Evolutionary conservation across 164 flowering plant species (phyloP).

Genomic region (Santalum album): DNA sequence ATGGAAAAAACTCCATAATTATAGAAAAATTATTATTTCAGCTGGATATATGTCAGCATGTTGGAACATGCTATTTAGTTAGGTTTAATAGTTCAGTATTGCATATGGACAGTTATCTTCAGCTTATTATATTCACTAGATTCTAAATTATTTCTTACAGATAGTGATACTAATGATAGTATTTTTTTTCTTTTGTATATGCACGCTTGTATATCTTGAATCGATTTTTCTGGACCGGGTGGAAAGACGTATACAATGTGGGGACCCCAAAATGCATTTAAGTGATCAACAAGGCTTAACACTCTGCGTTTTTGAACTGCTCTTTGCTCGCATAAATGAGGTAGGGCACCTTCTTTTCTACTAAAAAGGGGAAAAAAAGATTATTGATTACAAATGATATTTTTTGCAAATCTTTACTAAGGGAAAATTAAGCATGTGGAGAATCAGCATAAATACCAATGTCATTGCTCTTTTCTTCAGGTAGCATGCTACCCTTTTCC

Average conservation of each 20-base stretch:
- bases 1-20: too few relatives aligned
- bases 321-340: constrained; percentile 80
- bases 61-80: constrained; percentile 78
- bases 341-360: constrained; percentile 26
- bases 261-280: constrained; percentile 72
- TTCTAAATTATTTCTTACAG: neutral
- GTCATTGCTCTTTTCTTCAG: constrained; percentile 97
- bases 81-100: constrained; percentile 97
- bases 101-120: constrained; percentile 90
- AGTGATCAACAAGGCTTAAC: constrained; percentile 73
- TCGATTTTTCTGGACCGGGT: constrained; percentile 69
- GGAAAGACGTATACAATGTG: constrained; percentile 97
- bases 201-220: too few relatives aligned
- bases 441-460: constrained; percentile 73
- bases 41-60: constrained; percentile 75
- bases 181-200: too few relatives aligned
- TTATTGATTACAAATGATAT: too few relatives aligned
- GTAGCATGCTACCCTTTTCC: constrained; percentile 25
- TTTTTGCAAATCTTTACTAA: constrained; percentile 30
- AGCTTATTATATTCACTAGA: neutral
- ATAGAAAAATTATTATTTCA: too few relatives aligned
- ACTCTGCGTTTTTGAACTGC: constrained; percentile 75
- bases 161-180: neutral
- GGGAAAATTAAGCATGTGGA: constrained; percentile 86
- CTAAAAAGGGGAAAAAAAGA: too few relatives aligned